Evolutionary conservation across 1,284 basidiomycete species (phyloP).

Genomic region (Tilletiopsis washingtonensis): DNA sequence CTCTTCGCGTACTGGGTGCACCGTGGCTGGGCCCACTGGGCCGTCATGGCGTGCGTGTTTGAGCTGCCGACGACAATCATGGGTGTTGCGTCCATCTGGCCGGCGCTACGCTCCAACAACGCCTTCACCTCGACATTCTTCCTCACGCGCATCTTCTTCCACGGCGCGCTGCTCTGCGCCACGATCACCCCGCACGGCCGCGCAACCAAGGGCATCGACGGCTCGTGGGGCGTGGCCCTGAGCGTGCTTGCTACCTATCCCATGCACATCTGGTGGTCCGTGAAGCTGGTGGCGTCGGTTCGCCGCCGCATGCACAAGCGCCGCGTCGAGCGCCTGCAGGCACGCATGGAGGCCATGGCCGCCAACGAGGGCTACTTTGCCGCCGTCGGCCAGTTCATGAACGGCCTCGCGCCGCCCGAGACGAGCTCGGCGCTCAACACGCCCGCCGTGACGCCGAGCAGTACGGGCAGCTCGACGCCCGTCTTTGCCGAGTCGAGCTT

Average conservation of each 20-base stretch:
- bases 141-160: constrained; percentile 38
- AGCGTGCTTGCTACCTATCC: constrained; percentile 32
- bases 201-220: constrained; percentile 19
- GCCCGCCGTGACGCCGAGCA: constrained; percentile 32
- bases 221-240: constrained; percentile 29
- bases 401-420: constrained; percentile 31
- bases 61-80: constrained; percentile 45
- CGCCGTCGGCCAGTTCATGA: constrained; percentile 31
- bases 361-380: constrained; percentile 21
- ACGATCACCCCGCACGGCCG: constrained; percentile 26
- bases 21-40: constrained; percentile 34
- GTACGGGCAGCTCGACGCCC: constrained; percentile 18
- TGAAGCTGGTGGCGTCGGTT: constrained; percentile 41
- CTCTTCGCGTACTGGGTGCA: constrained; percentile 34
- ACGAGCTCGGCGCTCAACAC: constrained; percentile 38
- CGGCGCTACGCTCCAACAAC: constrained; percentile 40
- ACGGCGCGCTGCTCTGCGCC: constrained; percentile 30
- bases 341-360: constrained; percentile 6
- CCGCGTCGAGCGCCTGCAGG: constrained; percentile 19
- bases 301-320: constrained; percentile 39
- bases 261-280: constrained; percentile 46
- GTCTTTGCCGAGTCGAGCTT: constrained; percentile 19
- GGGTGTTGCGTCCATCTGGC: constrained; percentile 38
- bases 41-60: constrained; percentile 34
- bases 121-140: constrained; percentile 43